These are phyloP conservation scores for Verticillium isaacii DNA, from an alignment of 2,329 filamentous ascomycete species.

Conservation along the genomic window DNA sequence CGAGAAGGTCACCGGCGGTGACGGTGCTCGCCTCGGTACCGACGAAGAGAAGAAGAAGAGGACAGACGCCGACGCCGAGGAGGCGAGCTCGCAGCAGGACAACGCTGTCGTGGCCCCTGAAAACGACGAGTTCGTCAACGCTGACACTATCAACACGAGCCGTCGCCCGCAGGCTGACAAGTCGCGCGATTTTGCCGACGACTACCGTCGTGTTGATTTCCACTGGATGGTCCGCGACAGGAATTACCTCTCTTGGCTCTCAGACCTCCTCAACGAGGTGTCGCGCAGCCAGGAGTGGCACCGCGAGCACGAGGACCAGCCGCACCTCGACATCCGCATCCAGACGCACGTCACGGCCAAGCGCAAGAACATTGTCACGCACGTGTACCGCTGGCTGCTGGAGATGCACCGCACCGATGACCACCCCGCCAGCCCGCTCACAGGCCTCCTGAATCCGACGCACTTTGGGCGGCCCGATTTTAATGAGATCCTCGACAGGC, in stretches of 20 bases:
- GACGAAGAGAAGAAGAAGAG: not conserved
- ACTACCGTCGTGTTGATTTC: conserved; percentile 50
- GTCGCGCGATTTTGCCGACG: conserved; percentile 22
- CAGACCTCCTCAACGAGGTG: conserved; percentile 48
- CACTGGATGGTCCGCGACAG: conserved; percentile 57
- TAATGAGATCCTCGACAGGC: conserved; percentile 43
- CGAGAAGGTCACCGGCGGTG: not conserved
- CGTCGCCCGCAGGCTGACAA: conserved; percentile 9
- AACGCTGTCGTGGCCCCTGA: not conserved
- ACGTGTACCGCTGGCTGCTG: conserved; percentile 52
- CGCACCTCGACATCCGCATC: conserved; percentile 47
- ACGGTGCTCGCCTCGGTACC: not conserved
- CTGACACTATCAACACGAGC: conserved; percentile 6
- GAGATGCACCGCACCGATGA: conserved; percentile 49
- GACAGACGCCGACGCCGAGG: not conserved
- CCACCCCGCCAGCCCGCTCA: conserved; percentile 47
- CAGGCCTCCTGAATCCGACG: conserved; percentile 47
- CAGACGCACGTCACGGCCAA: conserved; percentile 53
- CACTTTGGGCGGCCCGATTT: conserved; percentile 53
- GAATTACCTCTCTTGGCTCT: conserved; percentile 53
- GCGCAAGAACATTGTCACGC: conserved; percentile 44
- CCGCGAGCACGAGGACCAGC: conserved; percentile 26
- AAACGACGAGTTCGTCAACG: conserved; percentile 10
- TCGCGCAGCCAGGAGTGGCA: conserved; percentile 31
- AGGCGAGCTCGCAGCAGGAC: not conserved